These are phyloP conservation scores for Ceratocystis albifundus DNA, from an alignment of 2,329 filamentous ascomycete genomes.

Conservation along the genomic window DNA sequence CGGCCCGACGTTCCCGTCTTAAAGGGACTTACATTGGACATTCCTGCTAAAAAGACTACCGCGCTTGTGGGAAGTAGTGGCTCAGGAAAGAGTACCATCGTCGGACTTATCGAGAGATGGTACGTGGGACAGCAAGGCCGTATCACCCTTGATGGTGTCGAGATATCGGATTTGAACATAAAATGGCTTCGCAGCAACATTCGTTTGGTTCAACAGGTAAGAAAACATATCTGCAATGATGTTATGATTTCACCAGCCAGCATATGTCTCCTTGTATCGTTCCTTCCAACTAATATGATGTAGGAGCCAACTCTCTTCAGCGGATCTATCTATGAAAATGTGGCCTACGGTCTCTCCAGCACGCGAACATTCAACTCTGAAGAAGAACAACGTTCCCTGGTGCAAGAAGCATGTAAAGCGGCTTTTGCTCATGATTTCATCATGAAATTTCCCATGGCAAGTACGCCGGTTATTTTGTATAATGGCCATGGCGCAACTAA, in stretches of 20 bases:
- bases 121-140: constrained; percentile 40
- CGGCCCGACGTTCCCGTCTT: constrained; percentile 41
- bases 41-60: constrained; percentile 39
- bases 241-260: no score
- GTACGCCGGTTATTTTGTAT: background rate
- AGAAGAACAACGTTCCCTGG: constrained; percentile 36
- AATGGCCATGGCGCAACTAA: background rate
- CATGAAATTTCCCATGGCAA: constrained; percentile 34
- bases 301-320: constrained; percentile 45
- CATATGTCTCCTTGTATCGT: background rate
- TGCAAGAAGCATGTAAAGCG: constrained; percentile 38
- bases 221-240: background rate
- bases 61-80: constrained; percentile 49
- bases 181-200: constrained; percentile 44
- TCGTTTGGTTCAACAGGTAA: constrained; percentile 38
- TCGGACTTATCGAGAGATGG: constrained; percentile 48
- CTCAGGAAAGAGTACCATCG: constrained; percentile 47
- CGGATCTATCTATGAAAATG: constrained; percentile 41
- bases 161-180: constrained; percentile 36
- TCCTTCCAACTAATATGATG: constrained; percentile 18
- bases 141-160: constrained; percentile 36
- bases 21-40: constrained; percentile 33
- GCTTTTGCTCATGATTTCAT: constrained; percentile 46
- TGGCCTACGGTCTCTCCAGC: constrained; percentile 37
- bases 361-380: constrained; percentile 32